Percentiles rank a stretch among this genome's conserved stretches.
phyloP scores from a whole-genome alignment of 768 basidiomycete genomes.

The Amylocystis lapponica region DNA sequence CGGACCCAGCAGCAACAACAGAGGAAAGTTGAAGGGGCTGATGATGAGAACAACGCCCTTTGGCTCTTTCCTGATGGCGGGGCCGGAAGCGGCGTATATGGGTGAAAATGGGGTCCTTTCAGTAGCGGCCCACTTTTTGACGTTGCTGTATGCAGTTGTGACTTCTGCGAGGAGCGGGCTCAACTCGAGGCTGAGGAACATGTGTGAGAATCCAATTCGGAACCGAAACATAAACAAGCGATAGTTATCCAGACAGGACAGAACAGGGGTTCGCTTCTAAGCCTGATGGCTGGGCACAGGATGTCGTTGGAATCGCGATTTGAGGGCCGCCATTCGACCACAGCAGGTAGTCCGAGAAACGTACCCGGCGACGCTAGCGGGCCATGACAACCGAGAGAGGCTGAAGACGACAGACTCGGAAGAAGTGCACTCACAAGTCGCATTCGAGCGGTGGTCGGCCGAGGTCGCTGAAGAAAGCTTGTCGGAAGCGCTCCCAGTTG shows the following conservation, averaged over 20 bases:
- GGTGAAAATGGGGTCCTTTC: constrained; percentile 49
- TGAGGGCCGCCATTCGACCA: too few relatives aligned
- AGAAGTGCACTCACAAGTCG: constrained; percentile 45
- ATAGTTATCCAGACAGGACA: neutral
- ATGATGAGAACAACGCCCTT: constrained; percentile 72
- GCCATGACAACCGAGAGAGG: too few relatives aligned
- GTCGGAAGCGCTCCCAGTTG: constrained; percentile 54
- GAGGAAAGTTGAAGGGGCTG: constrained; percentile 69
- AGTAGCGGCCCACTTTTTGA: constrained; percentile 71
- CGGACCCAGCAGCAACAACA: constrained; percentile 53
- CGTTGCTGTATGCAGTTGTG: constrained; percentile 47
- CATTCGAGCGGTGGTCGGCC: constrained; percentile 57
- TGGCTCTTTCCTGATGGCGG: constrained; percentile 63
- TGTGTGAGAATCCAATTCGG: neutral
- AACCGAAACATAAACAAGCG: neutral
- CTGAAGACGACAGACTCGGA: too few relatives aligned
- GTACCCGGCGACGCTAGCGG: too few relatives aligned
- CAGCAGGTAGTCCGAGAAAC: too few relatives aligned
- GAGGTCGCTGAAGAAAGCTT: constrained; percentile 56
- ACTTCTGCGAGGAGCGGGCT: constrained; percentile 44
- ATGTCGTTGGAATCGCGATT: too few relatives aligned
- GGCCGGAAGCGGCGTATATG: constrained; percentile 52
- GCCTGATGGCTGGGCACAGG: neutral
- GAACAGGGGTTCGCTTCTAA: too few relatives aligned
- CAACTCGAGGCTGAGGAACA: constrained; percentile 52